These are phyloP conservation scores for Pharus latifolius DNA, from an alignment of 176 grass and related monocot species.

Conservation along the genomic window DNA sequence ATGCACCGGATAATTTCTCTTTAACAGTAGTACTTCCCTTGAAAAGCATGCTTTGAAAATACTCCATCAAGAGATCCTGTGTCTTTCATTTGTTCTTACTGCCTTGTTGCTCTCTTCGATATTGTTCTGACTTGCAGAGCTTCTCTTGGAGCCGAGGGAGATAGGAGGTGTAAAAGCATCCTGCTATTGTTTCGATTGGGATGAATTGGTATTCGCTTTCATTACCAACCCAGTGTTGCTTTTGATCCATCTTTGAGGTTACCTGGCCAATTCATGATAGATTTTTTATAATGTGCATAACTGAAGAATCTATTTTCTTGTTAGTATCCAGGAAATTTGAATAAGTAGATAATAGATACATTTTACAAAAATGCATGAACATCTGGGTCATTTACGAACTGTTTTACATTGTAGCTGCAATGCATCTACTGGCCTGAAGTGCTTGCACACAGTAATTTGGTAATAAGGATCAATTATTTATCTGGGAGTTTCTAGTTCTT, in stretches of 20 bases:
- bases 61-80: slow-evolving; percentile 56
- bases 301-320: neutral
- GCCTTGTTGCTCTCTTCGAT: slow-evolving; percentile 13
- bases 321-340: neutral
- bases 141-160: slow-evolving; percentile 17
- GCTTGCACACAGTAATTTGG: neutral
- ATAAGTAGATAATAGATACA: neutral
- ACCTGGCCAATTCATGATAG: slow-evolving; percentile 39
- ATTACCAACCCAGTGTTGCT: slow-evolving; percentile 71
- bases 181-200: slow-evolving; percentile 43
- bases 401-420: neutral
- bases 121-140: slow-evolving; percentile 20
- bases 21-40: slow-evolving; percentile 71
- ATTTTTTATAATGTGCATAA: neutral
- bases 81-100: slow-evolving; percentile 28
- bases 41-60: slow-evolving; percentile 89
- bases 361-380: neutral
- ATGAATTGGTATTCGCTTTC: slow-evolving; percentile 55
- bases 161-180: slow-evolving; percentile 41
- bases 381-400: neutral
- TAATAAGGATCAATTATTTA: neutral
- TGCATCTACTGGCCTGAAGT: neutral
- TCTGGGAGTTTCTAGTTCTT: neutral
- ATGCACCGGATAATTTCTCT: slow-evolving; percentile 79
- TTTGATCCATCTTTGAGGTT: slow-evolving; percentile 75